Base-by-base conservation (phyloP, 1,284 basidiomycete genomes). In the Microbotryum lychnidis-dioicae region DNA sequence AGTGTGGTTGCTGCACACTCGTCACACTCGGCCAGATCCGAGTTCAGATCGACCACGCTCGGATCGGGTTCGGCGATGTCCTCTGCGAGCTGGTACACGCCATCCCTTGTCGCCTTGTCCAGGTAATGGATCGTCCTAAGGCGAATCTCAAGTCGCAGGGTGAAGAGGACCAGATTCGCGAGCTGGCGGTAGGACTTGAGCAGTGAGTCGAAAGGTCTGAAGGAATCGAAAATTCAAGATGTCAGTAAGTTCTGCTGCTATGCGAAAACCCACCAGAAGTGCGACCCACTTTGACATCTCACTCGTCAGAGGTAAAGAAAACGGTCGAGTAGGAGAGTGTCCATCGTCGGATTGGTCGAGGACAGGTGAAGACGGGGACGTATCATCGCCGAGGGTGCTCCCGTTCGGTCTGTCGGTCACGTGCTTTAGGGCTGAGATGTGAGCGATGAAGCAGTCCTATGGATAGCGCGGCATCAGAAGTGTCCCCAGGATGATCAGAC, bases 61-160 rank as follows among this genome's bases (percentile, higher is more conserved):
- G 89, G 84, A 73, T 97, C 93, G 0, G 93, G 94, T 73, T 97
- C 93, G 37, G 84, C 80, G 4, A 87, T 85, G 74, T 93, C 91
- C 67, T 84, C 82, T 44, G 89, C 85, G 31, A 90, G 79, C 52
- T 81, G 80, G 72, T 92, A 92, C 65, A 90, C 87, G 33, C 90
- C 89, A 87, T 93, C 69, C 20, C 65, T 57, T 4, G 67, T 66
- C 54, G 64, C 65, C 50, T 69, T 83, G 65, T 87, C 82, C 8
- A 98, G 78, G 74, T 91, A 87, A 74, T 88, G 85, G 48, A 93
- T 84, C 1, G 85, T 82, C 50, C 91, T 83, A 73, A 91, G 89
- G 2, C 94, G 84, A 50, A 97, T 78, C 73, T 98, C 94, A 55
- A 91, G 82, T 20, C 91, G 84, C 54, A 98, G 83, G 4, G 90